A percentile compares a stretch with the other conserved stretches of the same genome.
phyloP scores from a whole-genome alignment of 2,329 filamentous ascomycete species.

The Sporothrix pallida region DNA sequence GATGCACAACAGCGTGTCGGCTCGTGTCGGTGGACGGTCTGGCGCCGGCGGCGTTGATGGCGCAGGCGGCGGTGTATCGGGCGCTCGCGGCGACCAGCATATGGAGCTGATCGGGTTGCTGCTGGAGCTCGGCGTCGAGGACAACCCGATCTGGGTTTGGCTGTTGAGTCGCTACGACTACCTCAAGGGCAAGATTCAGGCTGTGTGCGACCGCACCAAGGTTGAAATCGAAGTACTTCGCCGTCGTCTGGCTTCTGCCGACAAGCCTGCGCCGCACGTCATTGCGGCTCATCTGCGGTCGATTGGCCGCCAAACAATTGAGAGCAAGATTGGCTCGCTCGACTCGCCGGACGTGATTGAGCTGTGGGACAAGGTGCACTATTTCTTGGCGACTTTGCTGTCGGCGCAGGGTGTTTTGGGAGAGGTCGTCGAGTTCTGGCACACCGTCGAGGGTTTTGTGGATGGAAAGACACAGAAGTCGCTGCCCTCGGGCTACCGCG shows the following conservation, averaged over 20 bases:
- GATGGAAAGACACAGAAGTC: constrained; percentile 80
- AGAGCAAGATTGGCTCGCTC: constrained; percentile 66
- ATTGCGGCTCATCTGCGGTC: constrained; percentile 78
- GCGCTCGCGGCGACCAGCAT: constrained; percentile 72
- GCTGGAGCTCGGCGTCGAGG: constrained; percentile 90
- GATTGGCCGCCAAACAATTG: constrained; percentile 69
- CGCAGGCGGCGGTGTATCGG: constrained; percentile 46
- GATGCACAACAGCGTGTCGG: constrained; percentile 60
- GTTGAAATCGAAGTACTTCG: constrained; percentile 92
- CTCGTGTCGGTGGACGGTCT: neutral
- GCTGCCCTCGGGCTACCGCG: constrained; percentile 80
- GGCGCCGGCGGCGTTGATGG: neutral
- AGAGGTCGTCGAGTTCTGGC: constrained; percentile 93
- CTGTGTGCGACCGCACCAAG: constrained; percentile 81
- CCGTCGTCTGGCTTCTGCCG: constrained; percentile 72
- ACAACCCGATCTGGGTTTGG: constrained; percentile 98
- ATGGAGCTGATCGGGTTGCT: constrained; percentile 89
- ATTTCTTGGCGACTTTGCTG: constrained; percentile 75
- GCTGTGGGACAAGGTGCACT: constrained; percentile 87
- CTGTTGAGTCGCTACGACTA: constrained; percentile 87
- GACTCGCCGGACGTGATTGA: constrained; percentile 83
- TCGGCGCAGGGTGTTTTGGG: constrained; percentile 82
- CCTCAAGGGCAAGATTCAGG: constrained; percentile 82
- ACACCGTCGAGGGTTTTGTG: constrained; percentile 87
- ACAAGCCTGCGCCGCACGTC: constrained; percentile 68